Evolutionary conservation across 2,329 filamentous ascomycete genomes (phyloP).

Genomic region (Cyphellophora attinorum): DNA sequence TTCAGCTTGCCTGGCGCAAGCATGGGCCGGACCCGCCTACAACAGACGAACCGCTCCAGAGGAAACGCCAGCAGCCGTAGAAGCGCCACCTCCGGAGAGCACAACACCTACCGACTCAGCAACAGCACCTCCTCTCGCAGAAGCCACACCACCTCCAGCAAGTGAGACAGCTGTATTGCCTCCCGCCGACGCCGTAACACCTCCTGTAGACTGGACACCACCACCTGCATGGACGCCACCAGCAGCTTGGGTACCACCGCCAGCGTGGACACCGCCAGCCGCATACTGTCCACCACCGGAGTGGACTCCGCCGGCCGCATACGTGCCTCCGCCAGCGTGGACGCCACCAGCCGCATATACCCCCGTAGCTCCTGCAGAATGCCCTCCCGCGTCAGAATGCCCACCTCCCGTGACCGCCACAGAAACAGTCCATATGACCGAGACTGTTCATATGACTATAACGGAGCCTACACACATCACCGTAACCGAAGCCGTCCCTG

Average conservation of each 20-base stretch:
- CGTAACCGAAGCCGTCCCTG: not conserved
- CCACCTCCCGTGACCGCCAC: not conserved
- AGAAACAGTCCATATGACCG: not conserved
- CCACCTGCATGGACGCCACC: too few relatives aligned
- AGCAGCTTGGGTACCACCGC: too few relatives aligned
- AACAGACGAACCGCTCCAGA: not conserved
- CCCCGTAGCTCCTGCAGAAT: not conserved
- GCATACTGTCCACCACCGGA: too few relatives aligned
- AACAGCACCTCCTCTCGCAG: not conserved
- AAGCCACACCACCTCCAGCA: slow-evolving; percentile 1
- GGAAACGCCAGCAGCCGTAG: not conserved
- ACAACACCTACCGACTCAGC: not conserved
- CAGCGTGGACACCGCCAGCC: too few relatives aligned
- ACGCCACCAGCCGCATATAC: too few relatives aligned
- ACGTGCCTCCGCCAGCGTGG: too few relatives aligned
- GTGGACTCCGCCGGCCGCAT: too few relatives aligned
- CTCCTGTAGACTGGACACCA: too few relatives aligned
- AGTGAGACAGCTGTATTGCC: not conserved
- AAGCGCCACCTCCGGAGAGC: not conserved
- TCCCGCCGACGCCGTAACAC: not conserved
- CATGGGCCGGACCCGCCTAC: not conserved
- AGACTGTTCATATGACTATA: not conserved
- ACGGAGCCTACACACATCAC: too few relatives aligned
- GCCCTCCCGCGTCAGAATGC: not conserved
- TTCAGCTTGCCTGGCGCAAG: not conserved